These are phyloP conservation scores for Harringtonia aguacate DNA, from an alignment of 2,329 filamentous ascomycete genomes.

Conservation along the genomic window DNA sequence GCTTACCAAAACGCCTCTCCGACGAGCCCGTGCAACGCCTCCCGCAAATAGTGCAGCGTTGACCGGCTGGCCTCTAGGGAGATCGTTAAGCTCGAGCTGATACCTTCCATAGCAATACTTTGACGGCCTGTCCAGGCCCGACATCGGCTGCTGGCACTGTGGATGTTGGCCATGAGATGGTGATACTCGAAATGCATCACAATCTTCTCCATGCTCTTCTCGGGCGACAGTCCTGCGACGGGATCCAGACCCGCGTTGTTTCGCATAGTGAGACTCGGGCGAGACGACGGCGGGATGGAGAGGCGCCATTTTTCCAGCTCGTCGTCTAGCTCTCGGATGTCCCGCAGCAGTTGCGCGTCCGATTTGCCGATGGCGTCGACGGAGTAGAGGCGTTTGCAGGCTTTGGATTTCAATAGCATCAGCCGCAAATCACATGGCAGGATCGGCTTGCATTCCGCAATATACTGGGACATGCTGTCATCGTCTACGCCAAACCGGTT, in stretches of 20 bases:
- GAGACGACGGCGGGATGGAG: conserved; percentile 31
- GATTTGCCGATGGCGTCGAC: conserved; percentile 34
- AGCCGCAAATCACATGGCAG: conserved; percentile 39
- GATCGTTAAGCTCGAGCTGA: conserved; percentile 36
- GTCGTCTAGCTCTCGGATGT: conserved; percentile 45
- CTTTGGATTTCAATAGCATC: conserved; percentile 39
- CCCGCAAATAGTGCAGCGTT: conserved; percentile 36
- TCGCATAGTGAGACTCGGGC: too few relatives aligned
- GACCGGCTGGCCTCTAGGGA: conserved; percentile 46
- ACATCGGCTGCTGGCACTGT: conserved; percentile 42
- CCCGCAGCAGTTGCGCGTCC: conserved; percentile 41
- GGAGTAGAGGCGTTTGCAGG: conserved; percentile 38
- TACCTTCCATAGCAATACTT: conserved; percentile 19
- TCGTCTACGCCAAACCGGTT: neutral
- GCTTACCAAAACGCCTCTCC: conserved; percentile 39
- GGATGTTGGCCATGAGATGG: conserved; percentile 42
- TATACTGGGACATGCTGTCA: too few relatives aligned
- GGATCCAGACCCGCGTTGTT: too few relatives aligned
- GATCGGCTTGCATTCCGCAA: too few relatives aligned
- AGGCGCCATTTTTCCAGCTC: conserved; percentile 44
- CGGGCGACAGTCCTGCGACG: too few relatives aligned
- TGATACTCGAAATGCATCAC: conserved; percentile 39
- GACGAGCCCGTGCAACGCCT: conserved; percentile 28
- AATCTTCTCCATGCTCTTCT: too few relatives aligned
- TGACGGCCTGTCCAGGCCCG: conserved; percentile 31